Percentiles rank a stretch among this genome's conserved stretches.
Conservation (phyloP, 2,329 filamentous ascomycete genomes). For the Paracoccidioides brasiliensis region DNA sequence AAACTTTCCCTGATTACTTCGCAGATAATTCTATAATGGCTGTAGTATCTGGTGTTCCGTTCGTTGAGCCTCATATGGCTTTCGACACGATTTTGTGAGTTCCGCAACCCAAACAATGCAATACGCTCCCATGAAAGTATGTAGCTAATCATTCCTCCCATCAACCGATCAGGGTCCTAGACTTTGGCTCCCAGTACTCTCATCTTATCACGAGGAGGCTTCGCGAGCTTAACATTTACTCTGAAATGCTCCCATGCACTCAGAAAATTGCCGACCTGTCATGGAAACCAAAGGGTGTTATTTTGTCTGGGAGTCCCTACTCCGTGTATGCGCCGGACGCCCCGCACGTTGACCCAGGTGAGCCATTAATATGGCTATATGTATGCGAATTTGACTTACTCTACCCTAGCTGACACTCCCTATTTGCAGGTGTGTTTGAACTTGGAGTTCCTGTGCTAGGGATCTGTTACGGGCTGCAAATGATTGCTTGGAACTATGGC, state of each 20-base stretch:
- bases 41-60: not conserved
- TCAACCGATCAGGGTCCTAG: conserved; percentile 5
- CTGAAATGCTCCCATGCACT: conserved; percentile 78
- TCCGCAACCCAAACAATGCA: not conserved
- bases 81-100: conserved; percentile 51
- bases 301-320: conserved; percentile 59
- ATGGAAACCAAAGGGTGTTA: conserved; percentile 74
- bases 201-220: conserved; percentile 65
- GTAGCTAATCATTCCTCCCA: conserved; percentile 44
- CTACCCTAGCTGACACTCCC: not conserved
- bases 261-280: conserved; percentile 63
- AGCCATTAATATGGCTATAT: not conserved
- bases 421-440: conserved; percentile 47
- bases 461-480: conserved; percentile 53
- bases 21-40: not conserved
- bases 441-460: conserved; percentile 49
- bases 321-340: conserved; percentile 71
- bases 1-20: not conserved
- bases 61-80: not conserved
- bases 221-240: conserved; percentile 67
- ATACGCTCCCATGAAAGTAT: conserved; percentile 34
- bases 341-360: conserved; percentile 65
- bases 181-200: conserved; percentile 47
- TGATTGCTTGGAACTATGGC: conserved; percentile 58
- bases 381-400: not conserved